Conservation (phyloP, 768 basidiomycete genomes). For the Hortiboletus campestris region DNA sequence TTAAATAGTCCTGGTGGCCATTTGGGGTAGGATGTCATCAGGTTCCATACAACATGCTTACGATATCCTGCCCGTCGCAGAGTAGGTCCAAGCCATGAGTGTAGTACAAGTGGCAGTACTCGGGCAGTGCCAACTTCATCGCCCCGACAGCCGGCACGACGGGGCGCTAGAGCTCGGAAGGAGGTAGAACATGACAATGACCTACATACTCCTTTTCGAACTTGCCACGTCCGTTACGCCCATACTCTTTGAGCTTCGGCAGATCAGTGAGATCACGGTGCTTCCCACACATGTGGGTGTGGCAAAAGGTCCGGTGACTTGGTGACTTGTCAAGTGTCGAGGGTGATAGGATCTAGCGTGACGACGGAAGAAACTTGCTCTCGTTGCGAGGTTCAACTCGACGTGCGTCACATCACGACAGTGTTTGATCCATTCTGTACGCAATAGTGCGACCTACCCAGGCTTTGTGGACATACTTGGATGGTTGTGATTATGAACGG, state of each 20-base stretch:
- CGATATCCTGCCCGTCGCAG: background rate
- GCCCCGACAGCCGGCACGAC: background rate
- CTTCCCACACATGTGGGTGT: too few species aligned
- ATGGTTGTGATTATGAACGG: background rate
- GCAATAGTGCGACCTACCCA: background rate
- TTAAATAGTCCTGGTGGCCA: background rate
- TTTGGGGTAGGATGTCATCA: background rate
- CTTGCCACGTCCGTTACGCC: background rate
- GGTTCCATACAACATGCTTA: background rate
- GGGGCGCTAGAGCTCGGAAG: background rate
- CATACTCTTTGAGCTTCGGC: too few species aligned
- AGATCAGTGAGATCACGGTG: too few species aligned
- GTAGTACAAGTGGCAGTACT: background rate
- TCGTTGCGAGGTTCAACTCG: background rate
- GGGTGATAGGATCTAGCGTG: too few species aligned
- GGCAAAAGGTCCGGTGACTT: background rate
- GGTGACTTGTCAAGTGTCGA: background rate
- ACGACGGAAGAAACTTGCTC: background rate
- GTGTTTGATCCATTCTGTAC: background rate
- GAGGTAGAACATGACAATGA: background rate
- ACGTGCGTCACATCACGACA: background rate
- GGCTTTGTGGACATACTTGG: background rate
- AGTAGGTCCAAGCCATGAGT: background rate
- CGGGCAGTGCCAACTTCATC: background rate
- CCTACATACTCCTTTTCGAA: background rate